Percentiles rank a stretch among this genome's conserved stretches.
Evolutionary conservation across 225 moss, liverwort and hornwort species (phyloP).

Genomic region (Sphagnum tenellum): DNA sequence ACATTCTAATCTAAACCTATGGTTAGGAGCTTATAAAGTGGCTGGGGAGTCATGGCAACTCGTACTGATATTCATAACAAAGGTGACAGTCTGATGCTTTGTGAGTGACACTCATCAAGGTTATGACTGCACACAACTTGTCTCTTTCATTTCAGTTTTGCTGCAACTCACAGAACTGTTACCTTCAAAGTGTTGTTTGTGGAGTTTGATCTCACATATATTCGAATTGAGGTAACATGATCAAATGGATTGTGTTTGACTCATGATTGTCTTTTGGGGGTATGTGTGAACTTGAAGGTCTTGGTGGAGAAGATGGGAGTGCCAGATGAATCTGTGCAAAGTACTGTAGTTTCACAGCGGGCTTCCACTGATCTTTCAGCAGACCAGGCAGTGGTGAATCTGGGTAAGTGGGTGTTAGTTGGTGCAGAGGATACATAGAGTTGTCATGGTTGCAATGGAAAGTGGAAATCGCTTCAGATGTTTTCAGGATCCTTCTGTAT

Average conservation of each 20-base stretch:
- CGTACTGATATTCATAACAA: too few species aligned
- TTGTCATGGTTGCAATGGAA: neutral
- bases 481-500: neutral
- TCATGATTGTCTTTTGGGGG: too few species aligned
- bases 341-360: slow-evolving; percentile 26
- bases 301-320: slow-evolving; percentile 94
- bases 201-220: neutral
- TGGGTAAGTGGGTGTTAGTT: slow-evolving; percentile 15
- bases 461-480: neutral
- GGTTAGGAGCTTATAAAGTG: too few species aligned
- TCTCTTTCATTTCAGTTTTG: too few species aligned
- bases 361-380: slow-evolving; percentile 13
- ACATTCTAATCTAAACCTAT: too few species aligned
- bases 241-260: neutral
- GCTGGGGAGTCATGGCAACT: too few species aligned
- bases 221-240: neutral
- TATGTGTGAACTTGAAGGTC: slow-evolving; percentile 30
- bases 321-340: slow-evolving; percentile 42
- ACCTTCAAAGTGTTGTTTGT: too few species aligned
- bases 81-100: too few species aligned
- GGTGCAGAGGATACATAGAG: neutral
- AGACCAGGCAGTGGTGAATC: slow-evolving; percentile 12
- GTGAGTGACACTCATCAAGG: too few species aligned
- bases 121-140: too few species aligned
- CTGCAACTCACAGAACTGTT: too few species aligned